Conservation (phyloP, 2,329 filamentous ascomycete species). For the Diaporthe nobilis region DNA sequence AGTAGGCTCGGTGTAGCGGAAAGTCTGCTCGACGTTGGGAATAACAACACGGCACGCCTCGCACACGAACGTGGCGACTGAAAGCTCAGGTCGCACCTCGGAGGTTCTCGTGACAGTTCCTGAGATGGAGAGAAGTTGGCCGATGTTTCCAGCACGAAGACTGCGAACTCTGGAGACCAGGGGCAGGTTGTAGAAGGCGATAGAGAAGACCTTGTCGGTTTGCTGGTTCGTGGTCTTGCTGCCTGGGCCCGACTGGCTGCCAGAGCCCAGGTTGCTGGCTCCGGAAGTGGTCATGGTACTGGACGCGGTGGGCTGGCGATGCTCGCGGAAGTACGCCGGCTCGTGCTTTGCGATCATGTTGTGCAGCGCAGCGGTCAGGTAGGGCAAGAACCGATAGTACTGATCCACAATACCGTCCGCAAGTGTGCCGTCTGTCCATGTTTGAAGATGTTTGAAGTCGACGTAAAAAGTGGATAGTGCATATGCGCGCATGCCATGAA, state of each 20-base stretch:
- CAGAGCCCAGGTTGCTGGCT: constrained; percentile 72
- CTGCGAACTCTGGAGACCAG: constrained; percentile 88
- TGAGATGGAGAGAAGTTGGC: constrained; percentile 93
- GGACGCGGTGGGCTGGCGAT: constrained; percentile 85
- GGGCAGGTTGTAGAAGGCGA: constrained; percentile 94
- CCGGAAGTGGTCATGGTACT: constrained; percentile 80
- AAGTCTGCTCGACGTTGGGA: constrained; percentile 95
- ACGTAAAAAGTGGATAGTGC: constrained; percentile 88
- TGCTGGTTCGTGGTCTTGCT: constrained; percentile 91
- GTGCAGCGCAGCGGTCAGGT: constrained; percentile 88
- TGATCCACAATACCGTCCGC: constrained; percentile 89
- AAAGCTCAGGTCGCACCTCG: constrained; percentile 94
- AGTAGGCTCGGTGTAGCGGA: constrained; percentile 96
- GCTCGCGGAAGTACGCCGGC: constrained; percentile 92
- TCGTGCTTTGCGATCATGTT: constrained; percentile 96
- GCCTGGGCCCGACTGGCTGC: constrained; percentile 75
- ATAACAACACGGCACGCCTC: constrained; percentile 88
- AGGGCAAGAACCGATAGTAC: constrained; percentile 96
- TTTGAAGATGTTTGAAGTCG: constrained; percentile 86
- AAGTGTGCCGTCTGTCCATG: constrained; percentile 83
- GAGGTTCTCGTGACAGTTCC: constrained; percentile 97
- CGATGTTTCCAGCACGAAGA: constrained; percentile 90
- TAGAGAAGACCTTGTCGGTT: constrained; percentile 94
- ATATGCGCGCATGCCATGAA: constrained; percentile 81
- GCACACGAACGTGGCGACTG: constrained; percentile 92